These are phyloP conservation scores for Ophiostoma triangulosporum DNA, from an alignment of 2,329 filamentous ascomycete species.

Conservation along the genomic window DNA sequence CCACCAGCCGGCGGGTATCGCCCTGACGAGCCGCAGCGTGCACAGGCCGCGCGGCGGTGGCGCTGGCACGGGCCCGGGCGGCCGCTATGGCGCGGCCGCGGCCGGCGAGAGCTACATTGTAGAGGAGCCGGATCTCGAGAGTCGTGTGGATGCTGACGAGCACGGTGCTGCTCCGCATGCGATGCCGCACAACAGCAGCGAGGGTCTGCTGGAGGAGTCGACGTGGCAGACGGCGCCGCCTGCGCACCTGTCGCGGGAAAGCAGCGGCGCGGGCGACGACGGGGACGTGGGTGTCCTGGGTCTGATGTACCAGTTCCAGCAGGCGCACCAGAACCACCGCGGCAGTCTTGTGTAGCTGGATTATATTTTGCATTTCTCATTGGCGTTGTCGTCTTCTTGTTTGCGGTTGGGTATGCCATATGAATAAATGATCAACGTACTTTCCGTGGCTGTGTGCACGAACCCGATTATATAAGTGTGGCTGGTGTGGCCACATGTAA, in stretches of 20 bases:
- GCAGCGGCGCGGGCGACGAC: constrained; percentile 33
- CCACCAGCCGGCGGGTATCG: constrained; percentile 44
- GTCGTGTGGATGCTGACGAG: neutral
- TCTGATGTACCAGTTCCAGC: constrained; percentile 45
- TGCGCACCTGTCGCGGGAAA: constrained; percentile 37
- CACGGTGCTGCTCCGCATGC: constrained; percentile 17
- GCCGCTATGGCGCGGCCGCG: constrained; percentile 27
- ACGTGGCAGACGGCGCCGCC: constrained; percentile 45
- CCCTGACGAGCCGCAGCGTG: constrained; percentile 25
- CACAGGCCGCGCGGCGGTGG: constrained; percentile 28
- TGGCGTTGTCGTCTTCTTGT: neutral
- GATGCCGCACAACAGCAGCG: constrained; percentile 24
- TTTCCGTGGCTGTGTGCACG: no score
- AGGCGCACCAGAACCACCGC: constrained; percentile 39
- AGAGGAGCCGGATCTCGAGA: constrained; percentile 37
- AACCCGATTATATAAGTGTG: no score
- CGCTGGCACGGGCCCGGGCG: constrained; percentile 14
- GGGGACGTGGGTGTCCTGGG: constrained; percentile 42
- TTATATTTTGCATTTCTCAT: neutral
- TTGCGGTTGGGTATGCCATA: neutral
- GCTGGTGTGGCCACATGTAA: no score
- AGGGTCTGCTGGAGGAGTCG: constrained; percentile 40
- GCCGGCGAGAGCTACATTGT: constrained; percentile 37
- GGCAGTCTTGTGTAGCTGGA: neutral
- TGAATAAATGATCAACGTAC: no score